Evolutionary conservation across 345 rosid genomes (phyloP), one percentile per base, ranked within the genome.

Genomic region (Mangifera indica): DNA sequence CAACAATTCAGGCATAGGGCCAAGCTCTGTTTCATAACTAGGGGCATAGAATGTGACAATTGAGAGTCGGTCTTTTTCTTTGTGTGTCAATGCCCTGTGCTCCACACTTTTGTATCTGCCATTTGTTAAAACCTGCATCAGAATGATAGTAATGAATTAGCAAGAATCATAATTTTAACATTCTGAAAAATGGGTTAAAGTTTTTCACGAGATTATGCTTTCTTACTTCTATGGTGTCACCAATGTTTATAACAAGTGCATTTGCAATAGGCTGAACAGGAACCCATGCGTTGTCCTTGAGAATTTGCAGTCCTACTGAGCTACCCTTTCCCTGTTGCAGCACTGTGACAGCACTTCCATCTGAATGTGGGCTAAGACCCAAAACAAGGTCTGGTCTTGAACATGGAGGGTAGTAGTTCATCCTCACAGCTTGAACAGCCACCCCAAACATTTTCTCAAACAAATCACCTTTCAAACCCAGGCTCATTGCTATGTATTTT

Each of bases 371-470:
- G 69, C 98, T 94, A 37, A 94, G 89, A 15, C 98, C 98, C 46
- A 92, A 76, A 69, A 94, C 98, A 76, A 92, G 97, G 84, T 94
- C 97, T 53, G 98, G 98, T 72, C 93, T 86, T 71, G 97, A 71
- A 82, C 98, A 92, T 77, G 98, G 87, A 32, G 98, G 98, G 67
- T 92, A 94, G 74, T 94, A 94, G 71, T 94, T 94, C 98, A 94
- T 92, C 81, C 98, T 91, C 65, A 90, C 84, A n/a, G 98, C 98
- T 75, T 94, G 97, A 42, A 94, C 93, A 18, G 89, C 87, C 51
- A 49, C 88, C 32, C 97, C 93, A 76, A 92, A 89, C 92, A 89
- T 87, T 76, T 92, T 86, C 42, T 90, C 87, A 63, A 92, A 89
- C 26, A 65, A 71, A 24, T 80, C 84, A 48, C 60, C 84, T 80